These are phyloP conservation scores for Neurospora sp. DNA, from an alignment of 495 filamentous ascomycete species.

Conservation along the genomic window DNA sequence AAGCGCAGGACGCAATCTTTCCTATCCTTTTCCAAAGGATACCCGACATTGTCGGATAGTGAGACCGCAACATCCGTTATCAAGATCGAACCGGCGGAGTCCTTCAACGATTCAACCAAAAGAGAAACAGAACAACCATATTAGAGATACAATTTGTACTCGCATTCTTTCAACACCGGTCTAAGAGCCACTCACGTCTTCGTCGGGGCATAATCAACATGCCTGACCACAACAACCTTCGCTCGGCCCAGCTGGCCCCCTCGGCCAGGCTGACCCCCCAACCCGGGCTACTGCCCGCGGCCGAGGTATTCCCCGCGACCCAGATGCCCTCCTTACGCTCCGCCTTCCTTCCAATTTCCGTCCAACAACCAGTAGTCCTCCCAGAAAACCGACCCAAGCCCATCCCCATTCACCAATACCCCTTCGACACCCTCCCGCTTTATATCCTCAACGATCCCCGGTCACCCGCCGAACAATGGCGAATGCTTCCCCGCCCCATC, in stretches of 20 bases:
- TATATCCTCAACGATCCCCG: background rate
- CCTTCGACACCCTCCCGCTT: background rate
- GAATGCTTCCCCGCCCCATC: background rate
- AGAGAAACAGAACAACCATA: background rate
- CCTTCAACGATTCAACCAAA: background rate
- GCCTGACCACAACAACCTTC: background rate
- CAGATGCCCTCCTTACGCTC: background rate
- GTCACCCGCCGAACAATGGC: background rate
- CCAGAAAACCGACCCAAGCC: background rate
- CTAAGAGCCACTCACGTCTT: background rate
- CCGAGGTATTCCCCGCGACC: background rate
- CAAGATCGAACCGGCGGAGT: background rate
- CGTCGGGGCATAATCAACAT: background rate
- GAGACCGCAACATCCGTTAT: background rate
- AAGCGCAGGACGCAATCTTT: background rate
- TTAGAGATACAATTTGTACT: background rate
- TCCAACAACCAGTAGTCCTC: background rate
- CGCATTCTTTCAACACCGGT: background rate
- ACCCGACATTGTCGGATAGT: background rate
- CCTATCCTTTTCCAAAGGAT: background rate
- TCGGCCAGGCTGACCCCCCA: background rate
- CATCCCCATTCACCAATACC: background rate
- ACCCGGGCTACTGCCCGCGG: background rate
- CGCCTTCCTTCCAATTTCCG: background rate
- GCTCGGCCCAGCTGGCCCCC: background rate